These are phyloP conservation scores for Lindgomyces ingoldianus DNA, from an alignment of 495 filamentous ascomycete species.

Conservation along the genomic window DNA sequence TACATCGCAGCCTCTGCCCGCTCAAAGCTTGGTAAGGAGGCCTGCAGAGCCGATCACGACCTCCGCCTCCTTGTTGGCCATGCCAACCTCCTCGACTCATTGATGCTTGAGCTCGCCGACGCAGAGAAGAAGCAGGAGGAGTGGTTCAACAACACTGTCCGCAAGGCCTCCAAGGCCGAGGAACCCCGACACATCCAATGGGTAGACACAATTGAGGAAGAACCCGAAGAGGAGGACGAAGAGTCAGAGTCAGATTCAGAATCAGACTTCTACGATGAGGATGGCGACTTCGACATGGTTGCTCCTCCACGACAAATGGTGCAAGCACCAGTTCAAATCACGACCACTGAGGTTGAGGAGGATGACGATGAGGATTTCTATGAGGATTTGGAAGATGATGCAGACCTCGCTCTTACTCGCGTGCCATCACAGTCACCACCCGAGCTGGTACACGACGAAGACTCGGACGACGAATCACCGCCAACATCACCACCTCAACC, in stretches of 20 bases:
- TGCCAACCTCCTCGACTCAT: conserved; percentile 93
- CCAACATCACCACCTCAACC: conserved; percentile 78
- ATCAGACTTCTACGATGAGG: conserved; percentile 39
- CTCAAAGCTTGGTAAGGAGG: conserved; percentile 90
- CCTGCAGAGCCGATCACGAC: conserved; percentile 87
- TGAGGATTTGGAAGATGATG: conserved; percentile 67
- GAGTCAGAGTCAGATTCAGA: conserved; percentile 44
- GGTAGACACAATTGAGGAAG: conserved; percentile 76
- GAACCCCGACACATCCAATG: conserved; percentile 78
- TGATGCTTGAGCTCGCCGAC: conserved; percentile 93
- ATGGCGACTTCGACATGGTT: conserved; percentile 43
- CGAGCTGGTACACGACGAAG: conserved; percentile 72
- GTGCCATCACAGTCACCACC: conserved; percentile 69
- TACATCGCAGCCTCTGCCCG: conserved; percentile 94
- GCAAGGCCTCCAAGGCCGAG: conserved; percentile 61
- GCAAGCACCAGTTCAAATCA: conserved; percentile 47
- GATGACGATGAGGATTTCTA: conserved; percentile 60
- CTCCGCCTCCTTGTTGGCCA: conserved; percentile 92
- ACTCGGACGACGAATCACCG: conserved; percentile 74
- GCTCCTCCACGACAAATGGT: conserved; percentile 39
- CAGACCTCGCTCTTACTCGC: conserved; percentile 68
- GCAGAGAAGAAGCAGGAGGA: conserved; percentile 94
- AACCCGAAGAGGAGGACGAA: conserved; percentile 69
- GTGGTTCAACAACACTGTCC: conserved; percentile 97
- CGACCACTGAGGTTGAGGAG: conserved; percentile 34